Percentiles rank a stretch among this genome's conserved stretches.
phyloP scores from a whole-genome alignment of 2,329 filamentous ascomycete species.

The Thelonectria olida region DNA sequence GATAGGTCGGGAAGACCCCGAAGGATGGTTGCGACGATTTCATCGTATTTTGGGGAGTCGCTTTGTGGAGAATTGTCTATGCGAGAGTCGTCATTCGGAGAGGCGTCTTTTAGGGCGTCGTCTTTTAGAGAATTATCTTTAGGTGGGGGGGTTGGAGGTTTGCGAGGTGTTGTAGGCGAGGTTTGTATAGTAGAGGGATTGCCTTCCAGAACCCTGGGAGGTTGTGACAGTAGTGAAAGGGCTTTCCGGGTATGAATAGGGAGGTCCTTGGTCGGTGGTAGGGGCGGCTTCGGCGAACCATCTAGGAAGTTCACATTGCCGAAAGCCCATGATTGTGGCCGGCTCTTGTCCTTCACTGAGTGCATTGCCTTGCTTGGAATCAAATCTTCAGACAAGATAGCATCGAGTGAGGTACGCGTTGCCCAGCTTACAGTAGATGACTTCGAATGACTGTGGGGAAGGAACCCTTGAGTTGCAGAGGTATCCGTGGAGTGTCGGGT shows the following conservation, averaged over 20 bases:
- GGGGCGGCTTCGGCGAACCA: constrained; percentile 19
- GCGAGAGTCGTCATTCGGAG: constrained; percentile 9
- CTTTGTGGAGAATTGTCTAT: constrained; percentile 35
- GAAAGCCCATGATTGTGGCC: constrained; percentile 30
- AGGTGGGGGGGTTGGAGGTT: constrained; percentile 10
- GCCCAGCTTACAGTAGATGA: constrained; percentile 29
- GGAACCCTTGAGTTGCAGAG: constrained; percentile 17
- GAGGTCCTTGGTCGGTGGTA: constrained; percentile 14
- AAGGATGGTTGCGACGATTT: constrained; percentile 47
- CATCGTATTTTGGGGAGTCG: constrained; percentile 40
- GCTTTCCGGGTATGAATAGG: neutral
- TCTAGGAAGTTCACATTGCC: constrained; percentile 30
- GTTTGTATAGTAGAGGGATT: constrained; percentile 8
- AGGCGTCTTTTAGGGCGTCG: constrained; percentile 28
- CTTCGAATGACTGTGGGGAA: constrained; percentile 18
- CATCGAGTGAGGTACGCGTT: constrained; percentile 25
- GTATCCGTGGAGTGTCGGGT: constrained; percentile 8
- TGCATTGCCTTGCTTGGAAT: constrained; percentile 18
- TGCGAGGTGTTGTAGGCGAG: constrained; percentile 10
- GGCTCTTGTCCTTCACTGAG: constrained; percentile 19
- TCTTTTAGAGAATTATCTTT: constrained; percentile 33
- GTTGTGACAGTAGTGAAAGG: constrained; percentile 10
- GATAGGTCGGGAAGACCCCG: constrained; percentile 54
- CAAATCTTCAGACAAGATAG: constrained; percentile 15
- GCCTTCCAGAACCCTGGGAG: constrained; percentile 11